Conservation (phyloP, 139 green algal species). For the Chlorella sp. region DNA sequence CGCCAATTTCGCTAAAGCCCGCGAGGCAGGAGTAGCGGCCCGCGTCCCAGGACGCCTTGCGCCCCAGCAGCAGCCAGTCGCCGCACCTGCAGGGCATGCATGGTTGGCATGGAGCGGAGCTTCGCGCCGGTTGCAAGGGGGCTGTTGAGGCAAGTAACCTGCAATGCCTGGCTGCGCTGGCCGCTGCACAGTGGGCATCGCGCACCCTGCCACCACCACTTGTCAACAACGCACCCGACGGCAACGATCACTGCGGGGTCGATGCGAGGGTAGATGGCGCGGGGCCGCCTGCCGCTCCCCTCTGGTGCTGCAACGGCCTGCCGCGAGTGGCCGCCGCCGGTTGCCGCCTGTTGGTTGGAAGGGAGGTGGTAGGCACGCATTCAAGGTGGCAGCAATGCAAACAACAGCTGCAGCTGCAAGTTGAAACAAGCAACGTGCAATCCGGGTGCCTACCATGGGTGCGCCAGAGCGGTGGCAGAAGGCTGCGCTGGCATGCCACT, state of each 20-base stretch:
- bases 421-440: background rate
- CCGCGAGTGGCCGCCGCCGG: background rate
- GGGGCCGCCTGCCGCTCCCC: background rate
- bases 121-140: too few relatives aligned
- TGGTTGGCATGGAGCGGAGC: background rate
- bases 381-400: background rate
- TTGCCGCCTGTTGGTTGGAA: background rate
- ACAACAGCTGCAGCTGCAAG: background rate
- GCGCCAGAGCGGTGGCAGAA: slow-evolving; percentile 49
- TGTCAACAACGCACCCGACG: slow-evolving; percentile 31
- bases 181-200: background rate
- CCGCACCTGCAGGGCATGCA: slow-evolving; percentile 10
- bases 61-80: slow-evolving; percentile 76
- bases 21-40: slow-evolving; percentile 58
- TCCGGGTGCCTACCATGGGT: slow-evolving; percentile 2
- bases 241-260: slow-evolving; percentile 85
- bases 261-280: slow-evolving; percentile 64
- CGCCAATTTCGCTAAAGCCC: slow-evolving; percentile 83
- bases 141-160: too few relatives aligned
- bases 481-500: slow-evolving; percentile 49
- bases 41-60: slow-evolving; percentile 71
- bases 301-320: background rate
- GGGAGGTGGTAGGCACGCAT: background rate
- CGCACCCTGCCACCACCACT: background rate
- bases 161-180: background rate